Evolutionary conservation across 768 basidiomycete genomes (phyloP).

Genomic region (Hemileccinum rubropunctum): DNA sequence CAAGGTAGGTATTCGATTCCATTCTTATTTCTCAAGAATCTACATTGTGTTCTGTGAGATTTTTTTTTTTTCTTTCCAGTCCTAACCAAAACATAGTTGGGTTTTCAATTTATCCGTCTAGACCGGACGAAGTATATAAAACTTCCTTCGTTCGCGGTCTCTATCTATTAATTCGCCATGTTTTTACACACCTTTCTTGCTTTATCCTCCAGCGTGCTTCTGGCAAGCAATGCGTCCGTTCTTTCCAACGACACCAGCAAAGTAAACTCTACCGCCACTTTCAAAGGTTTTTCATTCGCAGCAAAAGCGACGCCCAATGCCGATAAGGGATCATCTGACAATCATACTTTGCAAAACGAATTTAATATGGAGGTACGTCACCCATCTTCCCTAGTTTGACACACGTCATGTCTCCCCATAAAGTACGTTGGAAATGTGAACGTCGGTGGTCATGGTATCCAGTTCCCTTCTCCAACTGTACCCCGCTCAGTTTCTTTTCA

Average conservation of each 20-base stretch:
- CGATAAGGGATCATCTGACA: constrained; percentile 20
- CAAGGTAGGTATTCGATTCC: not conserved
- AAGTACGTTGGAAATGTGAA: constrained; percentile 31
- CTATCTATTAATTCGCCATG: constrained; percentile 11
- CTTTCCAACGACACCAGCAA: constrained; percentile 6
- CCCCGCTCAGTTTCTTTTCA: constrained; percentile 2
- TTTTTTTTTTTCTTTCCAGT: not conserved
- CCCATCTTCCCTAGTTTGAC: not conserved
- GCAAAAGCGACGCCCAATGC: constrained; percentile 15
- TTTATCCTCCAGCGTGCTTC: constrained; percentile 24
- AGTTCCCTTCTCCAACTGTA: not conserved
- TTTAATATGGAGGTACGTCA: constrained; percentile 27
- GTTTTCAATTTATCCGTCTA: constrained; percentile 12
- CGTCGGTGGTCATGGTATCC: constrained; percentile 29
- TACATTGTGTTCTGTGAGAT: not conserved
- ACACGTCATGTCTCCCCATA: not conserved
- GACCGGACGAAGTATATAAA: constrained; percentile 1
- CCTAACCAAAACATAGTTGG: constrained; percentile 8
- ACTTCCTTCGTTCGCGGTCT: not conserved
- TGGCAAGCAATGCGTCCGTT: constrained; percentile 30
- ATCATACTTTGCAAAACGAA: constrained; percentile 24
- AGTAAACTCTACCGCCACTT: constrained; percentile 1
- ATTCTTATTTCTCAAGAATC: not conserved
- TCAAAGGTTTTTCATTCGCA: constrained; percentile 21
- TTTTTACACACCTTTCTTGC: constrained; percentile 6